Conservation (phyloP, 257 asterid species). For the Rehmannia glutinosa region DNA sequence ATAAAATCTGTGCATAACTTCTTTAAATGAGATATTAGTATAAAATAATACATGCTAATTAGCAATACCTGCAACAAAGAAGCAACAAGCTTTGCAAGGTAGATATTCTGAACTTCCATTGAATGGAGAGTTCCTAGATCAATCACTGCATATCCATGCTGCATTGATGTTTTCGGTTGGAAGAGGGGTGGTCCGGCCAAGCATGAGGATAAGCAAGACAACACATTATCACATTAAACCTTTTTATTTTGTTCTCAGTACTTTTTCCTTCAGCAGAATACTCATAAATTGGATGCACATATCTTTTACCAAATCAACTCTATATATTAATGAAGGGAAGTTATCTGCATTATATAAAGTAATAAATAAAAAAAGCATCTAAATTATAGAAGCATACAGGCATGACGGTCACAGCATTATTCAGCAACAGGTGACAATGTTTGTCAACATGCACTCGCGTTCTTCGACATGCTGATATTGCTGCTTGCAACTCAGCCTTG, state of each 20-base stretch:
- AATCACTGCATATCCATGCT: constrained; percentile 83
- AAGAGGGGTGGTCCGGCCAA: constrained; percentile 7
- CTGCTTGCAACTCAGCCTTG: constrained; percentile 66
- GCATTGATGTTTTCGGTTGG: constrained; percentile 18
- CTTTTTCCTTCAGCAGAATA: constrained; percentile 8
- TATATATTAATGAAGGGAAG: constrained; percentile 1
- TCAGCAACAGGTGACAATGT: constrained; percentile 41
- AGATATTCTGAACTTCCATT: constrained; percentile 43
- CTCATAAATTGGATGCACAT: not conserved
- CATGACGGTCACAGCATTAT: constrained; percentile 52
- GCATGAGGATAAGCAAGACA: not conserved
- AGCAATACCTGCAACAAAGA: constrained; percentile 70
- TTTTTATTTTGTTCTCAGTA: not conserved
- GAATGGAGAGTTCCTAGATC: constrained; percentile 46
- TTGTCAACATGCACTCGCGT: constrained; percentile 65
- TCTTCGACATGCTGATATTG: constrained; percentile 66
- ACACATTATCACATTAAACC: not conserved
- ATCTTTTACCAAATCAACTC: not conserved
- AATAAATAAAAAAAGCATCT: constrained; percentile 7
- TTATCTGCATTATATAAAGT: not conserved
- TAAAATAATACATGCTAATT: constrained; percentile 9
- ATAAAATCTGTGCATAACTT: not conserved
- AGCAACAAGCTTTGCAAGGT: constrained; percentile 55
- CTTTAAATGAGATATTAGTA: constrained; percentile 2
- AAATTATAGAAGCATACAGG: constrained; percentile 50